Conservation (phyloP, 495 filamentous ascomycete species). For the Jackrogersella multiformis region DNA sequence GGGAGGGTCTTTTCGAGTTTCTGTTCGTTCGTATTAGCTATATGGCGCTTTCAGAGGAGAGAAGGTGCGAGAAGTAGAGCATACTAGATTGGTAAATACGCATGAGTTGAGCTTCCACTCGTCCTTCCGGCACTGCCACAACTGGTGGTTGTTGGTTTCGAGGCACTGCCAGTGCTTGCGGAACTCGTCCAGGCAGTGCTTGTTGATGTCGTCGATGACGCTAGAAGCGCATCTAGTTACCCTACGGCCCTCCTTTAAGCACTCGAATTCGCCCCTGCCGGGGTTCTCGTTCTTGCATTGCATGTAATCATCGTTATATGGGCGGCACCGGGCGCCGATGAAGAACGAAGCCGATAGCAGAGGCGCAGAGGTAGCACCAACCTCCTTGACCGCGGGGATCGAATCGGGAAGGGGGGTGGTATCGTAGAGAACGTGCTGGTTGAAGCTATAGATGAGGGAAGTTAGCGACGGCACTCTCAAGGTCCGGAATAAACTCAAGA, state of each 20-base stretch:
- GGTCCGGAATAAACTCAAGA: conserved; percentile 14
- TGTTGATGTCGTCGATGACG: conserved; percentile 98
- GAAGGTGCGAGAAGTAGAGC: conserved; percentile 41
- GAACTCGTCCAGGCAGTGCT: conserved; percentile 89
- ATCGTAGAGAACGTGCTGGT: conserved; percentile 90
- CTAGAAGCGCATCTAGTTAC: conserved; percentile 95
- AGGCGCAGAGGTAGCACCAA: conserved; percentile 90
- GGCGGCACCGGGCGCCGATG: conserved; percentile 92
- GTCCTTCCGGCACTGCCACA: conserved; percentile 85
- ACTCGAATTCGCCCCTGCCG: conserved; percentile 90
- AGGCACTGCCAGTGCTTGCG: conserved; percentile 92
- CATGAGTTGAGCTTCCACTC: conserved; percentile 91
- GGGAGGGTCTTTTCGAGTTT: conserved; percentile 92
- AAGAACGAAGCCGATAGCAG: conserved; percentile 94
- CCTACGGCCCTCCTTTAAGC: conserved; percentile 93
- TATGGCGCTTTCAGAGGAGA: neutral
- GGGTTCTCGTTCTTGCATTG: conserved; percentile 93
- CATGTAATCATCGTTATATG: conserved; percentile 99
- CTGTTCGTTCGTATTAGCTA: conserved; percentile 55
- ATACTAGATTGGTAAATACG: conserved; percentile 93
- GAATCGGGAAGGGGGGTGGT: conserved; percentile 91
- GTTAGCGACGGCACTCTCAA: conserved; percentile 21
- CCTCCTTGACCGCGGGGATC: conserved; percentile 90
- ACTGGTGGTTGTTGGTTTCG: conserved; percentile 95
- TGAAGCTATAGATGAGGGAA: conserved; percentile 72